Conservation (phyloP, 805 yeast genomes). For the Wickerhamiella siamensis region DNA sequence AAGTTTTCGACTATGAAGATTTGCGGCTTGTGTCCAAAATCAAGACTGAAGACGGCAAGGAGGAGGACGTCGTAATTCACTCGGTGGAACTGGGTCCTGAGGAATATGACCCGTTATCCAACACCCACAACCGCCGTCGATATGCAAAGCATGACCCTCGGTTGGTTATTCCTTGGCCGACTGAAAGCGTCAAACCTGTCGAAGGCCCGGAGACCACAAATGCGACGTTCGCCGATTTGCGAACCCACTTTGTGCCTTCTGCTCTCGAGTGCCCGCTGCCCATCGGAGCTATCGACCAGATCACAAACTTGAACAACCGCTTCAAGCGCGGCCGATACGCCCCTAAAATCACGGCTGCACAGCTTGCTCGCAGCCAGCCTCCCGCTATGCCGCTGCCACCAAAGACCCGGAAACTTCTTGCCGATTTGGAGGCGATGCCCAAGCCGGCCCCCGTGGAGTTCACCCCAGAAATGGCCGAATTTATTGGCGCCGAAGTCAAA, state of each 20-base stretch:
- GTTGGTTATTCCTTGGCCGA: constrained; percentile 81
- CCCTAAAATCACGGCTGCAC: constrained; percentile 45
- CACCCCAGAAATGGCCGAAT: constrained; percentile 41
- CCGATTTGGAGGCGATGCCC: constrained; percentile 20
- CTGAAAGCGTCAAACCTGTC: constrained; percentile 32
- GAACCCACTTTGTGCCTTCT: constrained; percentile 60
- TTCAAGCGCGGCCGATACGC: constrained; percentile 35
- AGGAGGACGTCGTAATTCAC: constrained; percentile 65
- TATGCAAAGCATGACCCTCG: constrained; percentile 55
- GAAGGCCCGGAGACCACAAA: constrained; percentile 48
- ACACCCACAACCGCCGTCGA: constrained; percentile 62
- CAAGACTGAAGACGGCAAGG: constrained; percentile 45
- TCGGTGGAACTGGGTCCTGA: constrained; percentile 50
- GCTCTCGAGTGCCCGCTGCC: constrained; percentile 60
- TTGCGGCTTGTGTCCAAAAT: constrained; percentile 67
- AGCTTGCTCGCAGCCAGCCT: constrained; percentile 45
- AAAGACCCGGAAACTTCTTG: constrained; percentile 29
- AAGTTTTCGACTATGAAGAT: constrained; percentile 41
- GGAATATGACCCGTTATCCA: constrained; percentile 62
- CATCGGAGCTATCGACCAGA: constrained; percentile 42
- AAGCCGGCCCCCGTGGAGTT: constrained; percentile 26
- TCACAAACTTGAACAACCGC: constrained; percentile 66
- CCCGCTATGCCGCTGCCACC: constrained; percentile 69
- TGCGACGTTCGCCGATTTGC: constrained; percentile 44
- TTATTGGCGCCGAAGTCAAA: constrained; percentile 31